These are phyloP conservation scores for Colletotrichum graminicola DNA, from an alignment of 2,329 filamentous ascomycete species.

Conservation along the genomic window DNA sequence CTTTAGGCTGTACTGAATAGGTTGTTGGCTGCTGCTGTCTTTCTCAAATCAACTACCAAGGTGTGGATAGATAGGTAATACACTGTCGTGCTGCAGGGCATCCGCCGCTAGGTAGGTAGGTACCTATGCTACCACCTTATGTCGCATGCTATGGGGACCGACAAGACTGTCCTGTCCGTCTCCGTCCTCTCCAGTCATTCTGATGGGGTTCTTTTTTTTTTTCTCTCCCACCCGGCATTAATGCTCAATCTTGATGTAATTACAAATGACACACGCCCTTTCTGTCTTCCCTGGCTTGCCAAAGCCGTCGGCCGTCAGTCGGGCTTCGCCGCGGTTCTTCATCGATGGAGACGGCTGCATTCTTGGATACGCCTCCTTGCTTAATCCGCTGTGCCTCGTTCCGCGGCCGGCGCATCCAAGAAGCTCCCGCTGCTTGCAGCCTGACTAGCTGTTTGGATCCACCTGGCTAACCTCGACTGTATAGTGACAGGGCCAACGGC, in stretches of 20 bases:
- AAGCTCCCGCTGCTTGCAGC: slow-evolving; percentile 33
- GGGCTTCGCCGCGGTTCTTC: neutral
- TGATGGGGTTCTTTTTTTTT: neutral
- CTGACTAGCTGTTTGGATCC: slow-evolving; percentile 23
- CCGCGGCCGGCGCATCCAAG: slow-evolving; percentile 10
- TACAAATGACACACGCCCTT: neutral
- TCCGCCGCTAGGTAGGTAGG: neutral
- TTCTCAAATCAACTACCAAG: neutral
- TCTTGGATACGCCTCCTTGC: slow-evolving; percentile 19
- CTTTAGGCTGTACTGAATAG: no score
- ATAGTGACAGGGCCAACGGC: slow-evolving; percentile 20
- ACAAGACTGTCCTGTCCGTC: neutral
- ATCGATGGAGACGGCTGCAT: slow-evolving; percentile 4
- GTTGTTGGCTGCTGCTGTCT: no score
- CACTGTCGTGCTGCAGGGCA: slow-evolving; percentile 1
- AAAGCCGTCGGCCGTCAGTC: neutral
- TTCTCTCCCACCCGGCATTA: neutral
- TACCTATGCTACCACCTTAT: neutral
- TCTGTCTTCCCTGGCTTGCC: neutral
- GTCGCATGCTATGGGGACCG: neutral
- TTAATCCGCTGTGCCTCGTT: slow-evolving; percentile 6
- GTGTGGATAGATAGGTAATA: no score
- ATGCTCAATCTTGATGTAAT: slow-evolving; percentile 4
- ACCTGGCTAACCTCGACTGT: slow-evolving; percentile 7
- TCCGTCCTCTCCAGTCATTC: neutral